Conservation (phyloP, 805 yeast genomes). For the Zygotorulaspora chibaensis region DNA sequence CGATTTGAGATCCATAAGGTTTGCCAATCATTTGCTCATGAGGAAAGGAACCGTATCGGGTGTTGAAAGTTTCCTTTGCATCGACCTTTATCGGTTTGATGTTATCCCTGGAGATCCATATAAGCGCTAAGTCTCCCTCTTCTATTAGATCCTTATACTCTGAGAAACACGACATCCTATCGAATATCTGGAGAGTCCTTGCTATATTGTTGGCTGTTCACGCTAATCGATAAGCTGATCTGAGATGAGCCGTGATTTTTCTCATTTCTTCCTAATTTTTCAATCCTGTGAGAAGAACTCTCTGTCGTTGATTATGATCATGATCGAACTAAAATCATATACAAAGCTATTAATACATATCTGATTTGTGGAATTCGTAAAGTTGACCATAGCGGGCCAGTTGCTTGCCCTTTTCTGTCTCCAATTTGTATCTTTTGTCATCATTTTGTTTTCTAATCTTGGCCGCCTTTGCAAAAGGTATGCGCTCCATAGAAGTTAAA, state of each 20-base stretch:
- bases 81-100: conserved; percentile 69
- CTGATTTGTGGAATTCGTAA: conserved; percentile 52
- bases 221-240: not conserved
- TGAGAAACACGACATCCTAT: conserved; percentile 40
- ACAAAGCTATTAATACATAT: conserved; percentile 41
- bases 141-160: conserved; percentile 63
- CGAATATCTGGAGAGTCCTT: not conserved
- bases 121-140: conserved; percentile 83
- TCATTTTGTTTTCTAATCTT: conserved; percentile 34
- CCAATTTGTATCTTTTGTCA: conserved; percentile 37
- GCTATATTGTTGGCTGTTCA: not conserved
- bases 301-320: not conserved
- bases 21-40: conserved; percentile 79
- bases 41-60: conserved; percentile 87
- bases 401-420: conserved; percentile 44
- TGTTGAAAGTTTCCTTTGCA: conserved; percentile 61
- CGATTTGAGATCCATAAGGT: conserved; percentile 79
- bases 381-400: conserved; percentile 53
- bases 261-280: not conserved
- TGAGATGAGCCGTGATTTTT: not conserved
- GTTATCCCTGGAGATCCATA: conserved; percentile 76
- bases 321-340: not conserved
- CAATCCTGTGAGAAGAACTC: not conserved
- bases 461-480: conserved; percentile 62
- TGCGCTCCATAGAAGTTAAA: conserved; percentile 49